Evolutionary conservation across 441 rosid genomes (phyloP).

Genomic region (Macaranga tanarius): DNA sequence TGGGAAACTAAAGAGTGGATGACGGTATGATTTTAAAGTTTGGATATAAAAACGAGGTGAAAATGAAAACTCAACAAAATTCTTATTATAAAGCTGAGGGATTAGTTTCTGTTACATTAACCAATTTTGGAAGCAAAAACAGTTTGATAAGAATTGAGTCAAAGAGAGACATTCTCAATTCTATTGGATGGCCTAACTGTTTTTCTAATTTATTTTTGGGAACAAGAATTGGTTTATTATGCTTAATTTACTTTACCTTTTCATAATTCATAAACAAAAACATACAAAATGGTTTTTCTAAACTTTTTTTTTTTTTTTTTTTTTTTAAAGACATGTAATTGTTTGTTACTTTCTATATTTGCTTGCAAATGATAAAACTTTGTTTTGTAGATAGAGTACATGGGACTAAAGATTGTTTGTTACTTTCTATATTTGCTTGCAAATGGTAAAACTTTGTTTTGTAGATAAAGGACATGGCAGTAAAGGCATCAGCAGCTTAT

Average conservation of each 20-base stretch:
- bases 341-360: neutral
- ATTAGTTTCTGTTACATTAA: constrained; percentile 3
- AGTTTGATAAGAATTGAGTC: neutral
- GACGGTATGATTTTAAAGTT: neutral
- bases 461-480: constrained; percentile 82
- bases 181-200: neutral
- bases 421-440: constrained; percentile 1
- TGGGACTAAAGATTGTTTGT: constrained; percentile 48
- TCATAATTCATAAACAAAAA: neutral
- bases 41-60: neutral
- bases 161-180: neutral
- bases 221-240: neutral
- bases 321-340: neutral
- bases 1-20: constrained; percentile 17
- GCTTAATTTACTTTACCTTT: neutral
- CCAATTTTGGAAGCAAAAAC: constrained; percentile 7
- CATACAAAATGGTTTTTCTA: neutral
- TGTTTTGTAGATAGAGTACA: constrained; percentile 62
- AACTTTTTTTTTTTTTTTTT: neutral
- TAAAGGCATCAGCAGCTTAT: constrained; percentile 89
- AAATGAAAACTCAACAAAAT: neutral
- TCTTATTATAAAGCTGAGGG: constrained; percentile 12
- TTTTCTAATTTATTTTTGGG: neutral
- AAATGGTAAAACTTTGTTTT: neutral
- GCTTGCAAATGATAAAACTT: neutral